These are phyloP conservation scores for Actinomortierella wolfii DNA, from an alignment of 371 early-diverging fungal genomes.

Conservation along the genomic window DNA sequence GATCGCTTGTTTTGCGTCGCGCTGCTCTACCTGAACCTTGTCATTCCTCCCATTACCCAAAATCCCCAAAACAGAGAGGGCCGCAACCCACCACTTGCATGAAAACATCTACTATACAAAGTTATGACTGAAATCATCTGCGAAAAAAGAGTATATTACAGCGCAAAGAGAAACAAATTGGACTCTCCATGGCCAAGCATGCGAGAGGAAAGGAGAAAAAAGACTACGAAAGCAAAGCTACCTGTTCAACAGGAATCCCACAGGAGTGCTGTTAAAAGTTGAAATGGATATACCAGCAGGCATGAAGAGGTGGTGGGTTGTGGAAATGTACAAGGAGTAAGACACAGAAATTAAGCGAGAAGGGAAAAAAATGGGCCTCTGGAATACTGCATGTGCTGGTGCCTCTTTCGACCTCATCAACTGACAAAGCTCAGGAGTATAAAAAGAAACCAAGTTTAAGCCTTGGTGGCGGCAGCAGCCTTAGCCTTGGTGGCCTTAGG, in stretches of 20 bases:
- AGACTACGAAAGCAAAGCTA: conserved; percentile 2
- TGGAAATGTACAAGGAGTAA: conserved; percentile 1
- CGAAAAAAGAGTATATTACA: conserved; percentile 6
- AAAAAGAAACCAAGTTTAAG: conserved; percentile 11
- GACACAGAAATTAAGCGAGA: not conserved
- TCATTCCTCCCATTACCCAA: no score
- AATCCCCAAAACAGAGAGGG: no score
- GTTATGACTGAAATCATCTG: no score
- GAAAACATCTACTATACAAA: no score
- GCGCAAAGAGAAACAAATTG: conserved; percentile 16
- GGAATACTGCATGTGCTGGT: no score
- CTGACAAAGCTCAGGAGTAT: not conserved
- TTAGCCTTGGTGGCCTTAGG: conserved; percentile 48
- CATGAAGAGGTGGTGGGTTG: not conserved
- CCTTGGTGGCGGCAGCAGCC: conserved; percentile 48
- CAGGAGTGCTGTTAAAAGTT: no score
- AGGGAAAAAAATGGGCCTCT: not conserved
- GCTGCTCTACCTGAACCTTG: no score
- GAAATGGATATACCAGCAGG: conserved; percentile 3
- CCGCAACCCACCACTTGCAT: no score
- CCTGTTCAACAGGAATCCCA: not conserved
- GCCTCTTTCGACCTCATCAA: not conserved
- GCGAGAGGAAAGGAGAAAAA: conserved; percentile 14
- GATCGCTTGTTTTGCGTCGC: no score
- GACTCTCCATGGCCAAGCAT: conserved; percentile 16